A percentile compares a stretch with the other conserved stretches of the same genome.
phyloP scores from a whole-genome alignment of 768 basidiomycete genomes.

The Xerocomus brunneocitrinus region DNA sequence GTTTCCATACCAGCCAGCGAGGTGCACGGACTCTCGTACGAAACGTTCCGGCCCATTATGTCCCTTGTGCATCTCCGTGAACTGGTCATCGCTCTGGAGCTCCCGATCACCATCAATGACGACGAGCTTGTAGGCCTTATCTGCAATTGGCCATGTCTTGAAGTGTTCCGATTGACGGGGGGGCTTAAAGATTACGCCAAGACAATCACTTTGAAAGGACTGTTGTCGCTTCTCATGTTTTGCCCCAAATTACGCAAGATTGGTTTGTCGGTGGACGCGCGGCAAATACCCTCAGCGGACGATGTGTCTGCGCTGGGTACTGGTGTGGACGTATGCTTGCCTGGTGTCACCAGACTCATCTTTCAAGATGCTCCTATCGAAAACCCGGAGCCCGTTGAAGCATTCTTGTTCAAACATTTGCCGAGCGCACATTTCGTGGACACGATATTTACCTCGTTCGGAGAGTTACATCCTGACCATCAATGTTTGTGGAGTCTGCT shows the following conservation, averaged over 20 bases:
- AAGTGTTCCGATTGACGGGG: neutral
- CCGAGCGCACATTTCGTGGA: too few relatives aligned
- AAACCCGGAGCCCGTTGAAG: too few relatives aligned
- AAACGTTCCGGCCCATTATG: neutral
- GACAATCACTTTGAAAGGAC: neutral
- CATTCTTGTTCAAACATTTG: too few relatives aligned
- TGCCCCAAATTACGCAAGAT: neutral
- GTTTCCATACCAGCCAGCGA: neutral
- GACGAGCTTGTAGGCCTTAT: neutral
- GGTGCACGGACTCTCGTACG: neutral
- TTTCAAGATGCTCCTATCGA: too few relatives aligned
- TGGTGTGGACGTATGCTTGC: too few relatives aligned
- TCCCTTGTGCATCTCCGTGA: conserved; percentile 1
- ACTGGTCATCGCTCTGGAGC: neutral
- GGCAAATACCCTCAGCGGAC: too few relatives aligned
- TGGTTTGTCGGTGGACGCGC: neutral
- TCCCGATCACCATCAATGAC: neutral
- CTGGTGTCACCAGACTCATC: too few relatives aligned
- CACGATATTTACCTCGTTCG: too few relatives aligned
- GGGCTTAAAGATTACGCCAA: neutral
- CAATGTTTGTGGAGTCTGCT: too few relatives aligned
- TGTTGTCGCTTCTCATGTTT: neutral
- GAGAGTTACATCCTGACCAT: too few relatives aligned
- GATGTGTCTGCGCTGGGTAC: too few relatives aligned
- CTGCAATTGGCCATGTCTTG: neutral